A percentile compares a stretch with the other conserved stretches of the same genome.
Conservation (phyloP, 2,329 filamentous ascomycete genomes). For the Sporothrix brunneoviolacea region DNA sequence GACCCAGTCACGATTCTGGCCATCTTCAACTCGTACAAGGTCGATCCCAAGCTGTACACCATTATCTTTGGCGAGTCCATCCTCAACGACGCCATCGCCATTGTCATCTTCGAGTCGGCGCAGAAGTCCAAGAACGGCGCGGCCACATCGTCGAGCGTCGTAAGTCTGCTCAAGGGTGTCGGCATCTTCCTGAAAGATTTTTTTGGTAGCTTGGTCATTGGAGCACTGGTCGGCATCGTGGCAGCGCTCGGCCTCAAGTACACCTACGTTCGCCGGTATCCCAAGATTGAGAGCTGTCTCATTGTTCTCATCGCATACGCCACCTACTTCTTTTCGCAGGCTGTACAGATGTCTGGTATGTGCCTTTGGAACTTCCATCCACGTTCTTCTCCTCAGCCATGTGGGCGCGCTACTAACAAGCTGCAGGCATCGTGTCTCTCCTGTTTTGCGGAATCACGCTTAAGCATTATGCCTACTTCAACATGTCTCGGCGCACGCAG, state of each 20-base stretch:
- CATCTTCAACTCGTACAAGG: constrained; percentile 99
- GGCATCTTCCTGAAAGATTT: constrained; percentile 95
- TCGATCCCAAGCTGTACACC: constrained; percentile 96
- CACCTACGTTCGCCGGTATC: constrained; percentile 84
- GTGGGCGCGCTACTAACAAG: not conserved
- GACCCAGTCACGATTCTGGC: constrained; percentile 96
- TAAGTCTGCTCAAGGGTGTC: constrained; percentile 84
- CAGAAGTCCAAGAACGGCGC: constrained; percentile 80
- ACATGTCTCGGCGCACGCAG: constrained; percentile 97
- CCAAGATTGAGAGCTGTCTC: constrained; percentile 94
- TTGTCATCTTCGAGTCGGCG: constrained; percentile 96
- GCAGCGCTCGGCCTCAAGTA: constrained; percentile 90
- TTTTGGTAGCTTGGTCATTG: constrained; percentile 87
- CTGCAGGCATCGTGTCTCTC: constrained; percentile 81
- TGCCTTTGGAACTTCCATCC: constrained; percentile 10
- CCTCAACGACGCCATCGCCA: constrained; percentile 94
- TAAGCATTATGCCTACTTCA: constrained; percentile 99
- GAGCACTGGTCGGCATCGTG: constrained; percentile 75
- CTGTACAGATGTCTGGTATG: constrained; percentile 89
- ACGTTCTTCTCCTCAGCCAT: constrained; percentile 7
- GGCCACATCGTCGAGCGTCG: constrained; percentile 63
- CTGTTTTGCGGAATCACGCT: constrained; percentile 97
- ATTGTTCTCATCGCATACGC: constrained; percentile 92
- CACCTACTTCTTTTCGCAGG: constrained; percentile 97
- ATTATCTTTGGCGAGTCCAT: constrained; percentile 99